These are phyloP conservation scores for Eucalyptus decipiens DNA, from an alignment of 345 rosid species.

Conservation along the genomic window DNA sequence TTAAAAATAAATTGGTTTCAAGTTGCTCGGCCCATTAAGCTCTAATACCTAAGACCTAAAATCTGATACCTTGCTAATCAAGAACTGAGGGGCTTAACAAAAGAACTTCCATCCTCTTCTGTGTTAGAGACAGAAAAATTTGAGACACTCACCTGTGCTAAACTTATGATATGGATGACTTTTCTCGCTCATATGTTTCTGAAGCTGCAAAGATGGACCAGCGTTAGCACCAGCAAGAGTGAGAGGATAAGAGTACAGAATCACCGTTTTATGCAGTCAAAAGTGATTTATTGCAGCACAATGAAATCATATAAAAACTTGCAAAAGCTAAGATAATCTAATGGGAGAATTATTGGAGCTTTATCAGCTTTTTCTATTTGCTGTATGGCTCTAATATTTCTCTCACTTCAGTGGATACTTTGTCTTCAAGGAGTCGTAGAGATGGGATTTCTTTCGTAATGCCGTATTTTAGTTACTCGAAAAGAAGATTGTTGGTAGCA, in stretches of 20 bases:
- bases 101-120: background rate
- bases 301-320: background rate
- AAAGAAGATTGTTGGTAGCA: background rate
- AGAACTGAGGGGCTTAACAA: background rate
- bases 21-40: background rate
- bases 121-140: background rate
- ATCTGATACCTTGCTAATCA: background rate
- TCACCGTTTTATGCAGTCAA: background rate
- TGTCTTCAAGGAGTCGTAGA: background rate
- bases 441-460: background rate
- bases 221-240: background rate
- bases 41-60: background rate
- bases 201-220: slow-evolving; percentile 37
- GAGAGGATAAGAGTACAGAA: background rate
- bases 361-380: background rate
- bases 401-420: background rate
- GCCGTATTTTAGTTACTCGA: background rate
- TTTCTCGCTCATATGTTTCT: slow-evolving; percentile 63
- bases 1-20: background rate
- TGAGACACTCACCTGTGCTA: slow-evolving; percentile 52
- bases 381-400: background rate
- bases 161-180: slow-evolving; percentile 89
- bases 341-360: background rate
- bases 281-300: background rate
- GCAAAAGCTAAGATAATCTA: background rate